phyloP scores from a whole-genome alignment of 2,329 filamentous ascomycete genomes.

The Myriosclerotinia scirpicola region DNA sequence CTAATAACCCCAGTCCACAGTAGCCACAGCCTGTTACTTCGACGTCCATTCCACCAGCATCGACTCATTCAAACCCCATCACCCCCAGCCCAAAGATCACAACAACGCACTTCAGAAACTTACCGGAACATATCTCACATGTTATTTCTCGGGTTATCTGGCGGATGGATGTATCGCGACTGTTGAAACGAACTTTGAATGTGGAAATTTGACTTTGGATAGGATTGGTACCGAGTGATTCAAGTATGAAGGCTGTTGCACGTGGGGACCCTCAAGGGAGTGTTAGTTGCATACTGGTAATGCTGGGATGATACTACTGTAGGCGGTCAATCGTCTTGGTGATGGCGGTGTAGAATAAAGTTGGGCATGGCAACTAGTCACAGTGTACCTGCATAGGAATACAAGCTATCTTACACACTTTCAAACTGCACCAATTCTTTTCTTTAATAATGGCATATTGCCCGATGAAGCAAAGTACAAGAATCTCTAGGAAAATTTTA shows the following conservation, averaged over 20 bases:
- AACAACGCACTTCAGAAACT: background rate
- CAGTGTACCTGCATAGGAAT: background rate
- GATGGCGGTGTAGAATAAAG: background rate
- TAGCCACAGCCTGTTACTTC: background rate
- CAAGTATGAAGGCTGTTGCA: background rate
- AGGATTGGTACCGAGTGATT: background rate
- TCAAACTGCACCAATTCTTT: background rate
- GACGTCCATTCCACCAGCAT: background rate
- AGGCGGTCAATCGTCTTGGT: slow-evolving; percentile 8
- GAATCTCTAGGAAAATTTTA: background rate
- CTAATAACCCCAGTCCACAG: background rate
- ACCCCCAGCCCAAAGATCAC: slow-evolving; percentile 3
- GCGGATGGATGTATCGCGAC: background rate
- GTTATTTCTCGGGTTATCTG: background rate
- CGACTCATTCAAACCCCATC: background rate
- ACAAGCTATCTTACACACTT: background rate
- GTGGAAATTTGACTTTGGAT: slow-evolving; percentile 1
- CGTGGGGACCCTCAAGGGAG: background rate
- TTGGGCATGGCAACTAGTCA: background rate
- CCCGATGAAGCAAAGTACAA: background rate
- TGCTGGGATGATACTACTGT: background rate
- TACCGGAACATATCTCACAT: background rate
- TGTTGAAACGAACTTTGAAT: background rate
- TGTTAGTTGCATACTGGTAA: background rate
- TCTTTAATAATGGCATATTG: background rate